Base-by-base conservation (phyloP, 345 rosid species). In the Sonneratia alba region DNA sequence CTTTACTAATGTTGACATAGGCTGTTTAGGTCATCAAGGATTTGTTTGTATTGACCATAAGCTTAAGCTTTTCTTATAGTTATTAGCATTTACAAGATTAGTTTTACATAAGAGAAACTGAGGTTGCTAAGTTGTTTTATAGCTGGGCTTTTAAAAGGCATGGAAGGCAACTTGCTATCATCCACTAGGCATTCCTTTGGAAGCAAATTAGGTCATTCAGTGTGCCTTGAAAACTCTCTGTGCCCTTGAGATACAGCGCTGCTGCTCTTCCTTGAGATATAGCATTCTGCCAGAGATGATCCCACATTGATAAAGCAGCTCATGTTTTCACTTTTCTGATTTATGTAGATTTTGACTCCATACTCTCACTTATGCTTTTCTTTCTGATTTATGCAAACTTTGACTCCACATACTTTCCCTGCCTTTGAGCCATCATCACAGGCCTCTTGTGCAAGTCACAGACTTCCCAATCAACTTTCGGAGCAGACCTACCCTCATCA, bases 191-290 rank as follows among this genome's bases (percentile, higher is more conserved):
- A 67, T 19, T 67, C 32, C 32, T 67, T 67, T 8, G 21, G 70
- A 67, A 22, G 2, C 3, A 32, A 67, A 34, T 19, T 16, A 19
- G 4, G 18, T 36, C 45, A 36, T 47, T 64, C 81, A 34, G 24
- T 77, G 43, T 80, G 68, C 34, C 67, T 40, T 66, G 70, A 63
- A 9, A 63, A 72, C 32, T 78, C 72, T 45, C 80, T 65, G 18
- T 75, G 59, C 65, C 83, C 19, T 68, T 76, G 53, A 70, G 81
- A 74, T 76, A 74, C 53, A 22, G 71, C 68, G 11, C 62, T 77
- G 70, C 79, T 21, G 56, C 75, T 24, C 86, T 66, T 70, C 81
- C 12, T 27, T 74, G 37, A 38, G 18, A 53, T 53, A 12, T 53
- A 53, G 6, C 22, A 53, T 22, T 18, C 19, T 61, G 16, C 16